Evolutionary conservation across 2,329 filamentous ascomycete genomes (phyloP), one percentile per base, ranked within the genome.

Genomic region (Arthroderma uncinatum): DNA sequence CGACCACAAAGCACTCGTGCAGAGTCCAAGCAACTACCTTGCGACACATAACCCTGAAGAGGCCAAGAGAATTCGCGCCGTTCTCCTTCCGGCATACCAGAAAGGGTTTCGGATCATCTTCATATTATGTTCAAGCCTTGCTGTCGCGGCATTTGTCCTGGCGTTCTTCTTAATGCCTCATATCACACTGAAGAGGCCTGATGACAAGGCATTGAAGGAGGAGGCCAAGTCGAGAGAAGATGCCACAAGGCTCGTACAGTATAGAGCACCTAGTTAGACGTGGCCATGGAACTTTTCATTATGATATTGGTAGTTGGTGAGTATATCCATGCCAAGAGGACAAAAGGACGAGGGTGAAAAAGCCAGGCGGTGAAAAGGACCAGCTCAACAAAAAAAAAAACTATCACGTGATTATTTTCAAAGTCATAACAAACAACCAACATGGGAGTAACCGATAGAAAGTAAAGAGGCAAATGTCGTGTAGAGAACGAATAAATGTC

Each of bases 51-150:
- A 64, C 2, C 54, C 23, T 3, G 60, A 57, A 2, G 63, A 68
- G 53, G 28, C 53, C n/a, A 19, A 40, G 6, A 53, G 53, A 16
- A 64, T 66, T 4, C 69, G 65, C 42, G 59, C 60, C 23, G 58
- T 69, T 2, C 55, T 73, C 9, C 64, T 71, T 19, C 62, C 67
- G 1, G 71, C 70, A 0, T 76, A 76, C 57, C 64, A 66, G 33
- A 62, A 64, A 8, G 73, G 70, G 0, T 75, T 75, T 59, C 64
- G 67, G 9, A 69, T 71, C 28, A 69, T 75, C 4, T 76, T 75
- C 58, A 59, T 73, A 2, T 64, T 73, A 9, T 68, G 68, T 2
- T 70, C 73, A 0, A 62, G 64, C 2, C 59, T 75, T 30, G 67
- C 72, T 1, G 67, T 67, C 0, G 21, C 71, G 1, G 70, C 71